phyloP scores from a whole-genome alignment of 768 basidiomycete genomes.

The Phaffia tasmanica region DNA sequence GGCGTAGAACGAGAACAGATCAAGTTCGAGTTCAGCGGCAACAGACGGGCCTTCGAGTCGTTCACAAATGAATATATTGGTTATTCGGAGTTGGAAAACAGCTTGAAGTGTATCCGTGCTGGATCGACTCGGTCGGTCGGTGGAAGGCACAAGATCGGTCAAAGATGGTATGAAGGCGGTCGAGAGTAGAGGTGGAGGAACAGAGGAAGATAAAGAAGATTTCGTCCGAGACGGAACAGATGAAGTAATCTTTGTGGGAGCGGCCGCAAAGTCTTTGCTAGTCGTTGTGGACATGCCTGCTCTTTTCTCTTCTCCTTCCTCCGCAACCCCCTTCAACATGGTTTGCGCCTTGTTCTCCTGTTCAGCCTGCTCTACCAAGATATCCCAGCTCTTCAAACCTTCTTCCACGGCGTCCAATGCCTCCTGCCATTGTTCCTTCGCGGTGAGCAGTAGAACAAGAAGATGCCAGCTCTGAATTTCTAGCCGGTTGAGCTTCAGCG shows the following conservation, averaged over 20 bases:
- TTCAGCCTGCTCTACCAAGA: constrained; percentile 39
- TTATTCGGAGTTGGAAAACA: constrained; percentile 74
- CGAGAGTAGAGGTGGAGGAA: background rate
- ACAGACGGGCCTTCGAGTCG: constrained; percentile 73
- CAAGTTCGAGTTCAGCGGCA: constrained; percentile 68
- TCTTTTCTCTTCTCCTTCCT: background rate
- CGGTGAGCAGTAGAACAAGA: constrained; percentile 67
- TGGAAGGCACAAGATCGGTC: constrained; percentile 34
- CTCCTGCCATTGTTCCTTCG: constrained; percentile 64
- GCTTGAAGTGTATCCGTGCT: constrained; percentile 57
- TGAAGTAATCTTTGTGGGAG: background rate
- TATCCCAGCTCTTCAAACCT: constrained; percentile 56
- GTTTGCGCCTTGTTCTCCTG: constrained; percentile 25
- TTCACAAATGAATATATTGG: constrained; percentile 69
- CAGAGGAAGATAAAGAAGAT: constrained; percentile 1
- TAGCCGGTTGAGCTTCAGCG: constrained; percentile 56
- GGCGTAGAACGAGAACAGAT: constrained; percentile 76
- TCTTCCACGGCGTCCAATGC: constrained; percentile 65
- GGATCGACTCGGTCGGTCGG: constrained; percentile 38
- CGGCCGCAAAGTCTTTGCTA: background rate
- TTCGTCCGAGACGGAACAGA: constrained; percentile 6
- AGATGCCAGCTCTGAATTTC: constrained; percentile 80
- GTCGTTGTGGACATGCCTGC: background rate
- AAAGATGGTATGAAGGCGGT: background rate
- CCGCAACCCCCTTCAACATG: background rate